Percentiles rank a stretch among this genome's conserved stretches.
Conservation (phyloP, 2,329 filamentous ascomycete genomes). For the Fusarium fracticaudum region DNA sequence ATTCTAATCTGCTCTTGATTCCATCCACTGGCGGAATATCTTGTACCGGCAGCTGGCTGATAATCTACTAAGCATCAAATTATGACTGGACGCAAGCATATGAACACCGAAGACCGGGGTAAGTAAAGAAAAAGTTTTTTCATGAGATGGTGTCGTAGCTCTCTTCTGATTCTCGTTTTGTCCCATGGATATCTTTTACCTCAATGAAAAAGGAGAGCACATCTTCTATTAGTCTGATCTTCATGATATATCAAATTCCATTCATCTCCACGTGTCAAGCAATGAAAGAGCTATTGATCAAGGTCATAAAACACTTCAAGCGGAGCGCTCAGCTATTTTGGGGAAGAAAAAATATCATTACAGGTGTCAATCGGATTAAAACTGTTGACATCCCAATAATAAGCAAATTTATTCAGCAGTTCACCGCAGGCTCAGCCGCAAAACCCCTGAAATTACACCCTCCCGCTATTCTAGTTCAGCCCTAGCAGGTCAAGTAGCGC, state of each 20-base stretch:
- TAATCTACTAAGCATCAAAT: not conserved
- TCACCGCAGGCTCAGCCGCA: not conserved
- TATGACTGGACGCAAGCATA: not conserved
- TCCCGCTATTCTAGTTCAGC: not conserved
- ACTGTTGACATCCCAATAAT: not conserved
- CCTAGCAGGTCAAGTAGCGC: not conserved
- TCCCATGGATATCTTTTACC: not conserved
- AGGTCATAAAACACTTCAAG: rapidly evolving
- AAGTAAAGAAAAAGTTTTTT: not conserved
- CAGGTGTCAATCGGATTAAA: not conserved
- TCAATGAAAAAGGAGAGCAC: not conserved
- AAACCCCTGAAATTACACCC: not conserved
- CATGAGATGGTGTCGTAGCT: not conserved
- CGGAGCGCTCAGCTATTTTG: rapidly evolving
- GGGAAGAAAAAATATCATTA: not conserved
- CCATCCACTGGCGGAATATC: not conserved
- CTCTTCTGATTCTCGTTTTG: not conserved
- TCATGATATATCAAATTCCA: no score
- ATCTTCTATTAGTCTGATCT: no score
- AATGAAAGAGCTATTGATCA: rapidly evolving
- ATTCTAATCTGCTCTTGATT: not conserved
- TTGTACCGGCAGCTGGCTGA: rapidly evolving
- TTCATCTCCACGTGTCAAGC: not conserved
- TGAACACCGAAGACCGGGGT: not conserved
- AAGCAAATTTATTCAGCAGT: not conserved